Base-by-base conservation (phyloP, 495 filamentous ascomycete genomes). In the Penicillium malachiteum region DNA sequence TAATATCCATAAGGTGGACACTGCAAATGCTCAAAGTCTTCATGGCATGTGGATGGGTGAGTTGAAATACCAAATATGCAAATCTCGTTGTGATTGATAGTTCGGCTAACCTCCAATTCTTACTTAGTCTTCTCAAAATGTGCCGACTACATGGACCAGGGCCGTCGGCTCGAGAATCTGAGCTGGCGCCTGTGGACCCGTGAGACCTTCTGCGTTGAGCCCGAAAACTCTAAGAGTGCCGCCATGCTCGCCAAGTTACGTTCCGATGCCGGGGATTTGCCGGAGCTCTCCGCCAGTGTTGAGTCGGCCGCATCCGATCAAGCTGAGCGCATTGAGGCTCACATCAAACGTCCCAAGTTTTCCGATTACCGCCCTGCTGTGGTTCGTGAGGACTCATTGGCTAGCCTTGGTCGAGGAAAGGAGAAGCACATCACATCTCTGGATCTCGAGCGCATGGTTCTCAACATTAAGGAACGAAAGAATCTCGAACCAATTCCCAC, bases 1-100 rank as follows among this genome's bases (percentile, higher is more conserved):
- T 66, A 86, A 90, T 61, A 91, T 97, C 63, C 89, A 93, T 76
- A 91, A 94, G 71, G 89, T 98, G 63, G 92, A 97, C 73, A 96
- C 94, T 1, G 79, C 87, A 50, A 96, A 96, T 67, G 85, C 88
- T 12, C 89, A 96, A 74, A 96, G 92, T 65, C 85, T 98, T 37
- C 95, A 94, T 73, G 91, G 91, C 76, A 95, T 98, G 86, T 96
- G 93, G 91, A 92, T 91, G 73, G 92, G 92, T 96, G 77, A 83
- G 91, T 81, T 50, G 49, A 17, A 1, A 17, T 26, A 10, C 17
- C 5, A 32, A 9, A 40, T 47, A 54, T 32, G 38, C 34, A 49
- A n/a, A 16, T 18, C 10, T 11, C 41, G 34, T 30, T 52, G 1
- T 8, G 12, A 26, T 17, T 14, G 5, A 32, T 43, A n/a, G 56